Evolutionary conservation across 2,329 filamentous ascomycete species (phyloP).

Genomic region (Diaporthe destruens): DNA sequence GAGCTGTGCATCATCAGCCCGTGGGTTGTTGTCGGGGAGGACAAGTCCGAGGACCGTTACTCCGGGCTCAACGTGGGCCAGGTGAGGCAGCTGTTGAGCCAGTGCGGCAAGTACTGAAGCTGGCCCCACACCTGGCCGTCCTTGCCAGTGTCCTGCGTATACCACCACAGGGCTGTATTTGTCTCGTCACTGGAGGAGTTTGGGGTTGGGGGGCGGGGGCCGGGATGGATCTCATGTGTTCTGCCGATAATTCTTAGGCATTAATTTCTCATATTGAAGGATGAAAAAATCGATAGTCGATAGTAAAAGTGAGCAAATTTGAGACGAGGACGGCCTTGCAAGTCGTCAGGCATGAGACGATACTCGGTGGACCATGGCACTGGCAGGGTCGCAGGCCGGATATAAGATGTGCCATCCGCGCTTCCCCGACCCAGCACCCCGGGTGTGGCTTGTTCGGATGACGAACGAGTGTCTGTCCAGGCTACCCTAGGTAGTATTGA

Average conservation of each 20-base stretch:
- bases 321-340: background rate
- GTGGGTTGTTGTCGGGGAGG: slow-evolving; percentile 62
- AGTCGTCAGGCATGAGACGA: background rate
- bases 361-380: background rate
- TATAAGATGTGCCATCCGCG: background rate
- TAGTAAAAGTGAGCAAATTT: background rate
- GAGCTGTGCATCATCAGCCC: slow-evolving; percentile 60
- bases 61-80: slow-evolving; percentile 54
- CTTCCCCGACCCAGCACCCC: background rate
- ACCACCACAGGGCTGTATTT: background rate
- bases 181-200: slow-evolving; percentile 4
- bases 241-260: background rate
- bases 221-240: background rate
- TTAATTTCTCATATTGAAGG: too few species aligned
- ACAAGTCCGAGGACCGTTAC: slow-evolving; percentile 49
- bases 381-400: slow-evolving; percentile 10
- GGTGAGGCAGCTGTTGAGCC: slow-evolving; percentile 41
- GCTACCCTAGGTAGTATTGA: slow-evolving; percentile 33
- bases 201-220: slow-evolving; percentile 1
- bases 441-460: slow-evolving; percentile 14
- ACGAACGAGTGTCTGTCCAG: slow-evolving; percentile 13
- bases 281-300: background rate
- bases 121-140: background rate
- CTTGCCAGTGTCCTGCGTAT: background rate
- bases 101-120: slow-evolving; percentile 38